Conservation (phyloP, 202 grass and related monocot species). For the Cymbopogon flexuosus region DNA sequence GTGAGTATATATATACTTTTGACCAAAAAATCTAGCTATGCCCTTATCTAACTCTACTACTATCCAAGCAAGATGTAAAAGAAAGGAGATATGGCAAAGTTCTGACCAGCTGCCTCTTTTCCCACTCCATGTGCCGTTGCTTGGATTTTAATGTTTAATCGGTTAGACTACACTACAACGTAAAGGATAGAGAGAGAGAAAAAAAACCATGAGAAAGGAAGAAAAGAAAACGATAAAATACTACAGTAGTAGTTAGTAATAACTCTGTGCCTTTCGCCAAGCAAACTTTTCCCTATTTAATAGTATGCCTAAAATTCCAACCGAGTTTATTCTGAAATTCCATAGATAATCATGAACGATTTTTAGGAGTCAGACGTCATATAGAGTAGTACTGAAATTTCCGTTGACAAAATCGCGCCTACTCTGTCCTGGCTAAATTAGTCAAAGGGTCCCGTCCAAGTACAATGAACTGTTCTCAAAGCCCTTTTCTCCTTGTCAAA, state of each 20-base stretch:
- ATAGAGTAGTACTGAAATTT: not conserved
- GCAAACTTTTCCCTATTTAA: not conserved
- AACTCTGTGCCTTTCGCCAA: not conserved
- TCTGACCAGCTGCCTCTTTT: not conserved
- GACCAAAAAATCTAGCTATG: not conserved
- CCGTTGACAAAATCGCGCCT: not conserved
- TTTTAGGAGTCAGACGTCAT: not conserved
- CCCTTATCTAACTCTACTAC: not conserved
- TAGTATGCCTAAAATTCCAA: too few species aligned
- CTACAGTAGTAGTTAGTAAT: too few species aligned
- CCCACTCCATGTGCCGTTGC: not conserved
- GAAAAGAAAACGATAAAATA: not conserved
- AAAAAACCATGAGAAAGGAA: not conserved
- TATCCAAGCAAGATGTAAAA: not conserved
- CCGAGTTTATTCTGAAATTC: not conserved
- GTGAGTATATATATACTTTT: not conserved
- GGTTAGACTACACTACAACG: not conserved
- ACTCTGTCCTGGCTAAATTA: not conserved
- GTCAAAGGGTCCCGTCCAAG: not conserved
- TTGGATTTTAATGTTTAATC: not conserved
- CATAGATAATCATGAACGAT: not conserved
- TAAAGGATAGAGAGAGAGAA: not conserved
- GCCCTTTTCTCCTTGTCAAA: not conserved
- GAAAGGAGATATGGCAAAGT: conserved; percentile 16
- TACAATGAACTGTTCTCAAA: not conserved